Evolutionary conservation across 768 basidiomycete species (phyloP), one percentile per base, ranked within the genome.

Genomic region (Cystobasidium ongulense): DNA sequence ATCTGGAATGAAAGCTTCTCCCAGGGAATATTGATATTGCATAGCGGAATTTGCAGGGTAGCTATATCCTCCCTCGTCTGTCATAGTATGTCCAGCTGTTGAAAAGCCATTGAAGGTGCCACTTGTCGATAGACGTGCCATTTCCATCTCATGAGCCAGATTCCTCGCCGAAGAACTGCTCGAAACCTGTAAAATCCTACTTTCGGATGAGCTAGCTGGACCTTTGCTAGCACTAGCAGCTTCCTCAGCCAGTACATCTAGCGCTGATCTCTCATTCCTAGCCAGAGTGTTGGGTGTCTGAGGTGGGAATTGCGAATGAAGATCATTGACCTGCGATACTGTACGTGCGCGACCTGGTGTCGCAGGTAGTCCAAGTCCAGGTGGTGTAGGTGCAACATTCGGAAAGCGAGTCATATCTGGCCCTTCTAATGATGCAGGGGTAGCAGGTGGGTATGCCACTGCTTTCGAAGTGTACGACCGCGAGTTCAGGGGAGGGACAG

Each of bases 191-290:
- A 54, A 8, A 41, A 8, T 41, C n/a, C 62, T 63, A n/a, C 8
- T n/a, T 8, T 8, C 11, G 27, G 23, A 39, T 38, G 18, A 64
- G n/a, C 13, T 10, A 13, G 38, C 41, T 7, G 65, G 43, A 18
- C 65, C 65, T 50, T 46, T 41, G 21, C 39, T 46, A 25, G 65
- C 65, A 53, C 33, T 54, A 39, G 65, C 62, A 38, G 74, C 71
- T 54, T 76, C 74, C 23, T 76, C 74, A 25, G 76, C 76, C 0
- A 75, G 52, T n/a, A 75, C 61, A 52, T 75, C 76, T 25, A 76
- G 46, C 1, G 74, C 75, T 36, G 62, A 72, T 33, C 62, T 38
- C 29, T 75, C 25, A 4, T 54, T 38, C 10, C 18, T 8, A 50
- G 46, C 61, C 10, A 52, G 4, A 10, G 41, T 54, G 54, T 29